These are phyloP conservation scores for Papiliotrema terrestris DNA, from an alignment of 1,284 basidiomycete species.

Conservation along the genomic window DNA sequence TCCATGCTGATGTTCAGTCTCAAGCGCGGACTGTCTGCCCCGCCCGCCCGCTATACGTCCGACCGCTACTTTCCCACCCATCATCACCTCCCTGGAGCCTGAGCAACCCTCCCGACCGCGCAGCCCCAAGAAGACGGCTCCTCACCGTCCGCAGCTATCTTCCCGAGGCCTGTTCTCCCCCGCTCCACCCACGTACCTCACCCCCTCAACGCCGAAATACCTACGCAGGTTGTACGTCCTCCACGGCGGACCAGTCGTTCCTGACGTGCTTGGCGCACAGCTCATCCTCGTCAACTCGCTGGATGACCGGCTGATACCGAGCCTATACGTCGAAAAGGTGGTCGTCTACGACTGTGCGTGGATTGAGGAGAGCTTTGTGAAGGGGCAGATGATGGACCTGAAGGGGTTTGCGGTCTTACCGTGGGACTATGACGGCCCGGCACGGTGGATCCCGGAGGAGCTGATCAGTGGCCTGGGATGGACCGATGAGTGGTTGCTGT, in stretches of 20 bases:
- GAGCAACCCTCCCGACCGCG: too few relatives aligned
- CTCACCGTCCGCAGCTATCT: not conserved
- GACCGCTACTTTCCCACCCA: not conserved
- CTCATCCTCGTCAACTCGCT: not conserved
- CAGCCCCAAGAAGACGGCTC: too few relatives aligned
- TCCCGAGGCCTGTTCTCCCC: not conserved
- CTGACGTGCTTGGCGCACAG: not conserved
- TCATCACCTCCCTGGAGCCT: not conserved
- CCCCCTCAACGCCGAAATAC: not conserved
- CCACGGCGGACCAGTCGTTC: not conserved
- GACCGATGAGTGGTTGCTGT: too few relatives aligned
- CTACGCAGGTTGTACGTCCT: not conserved
- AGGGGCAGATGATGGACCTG: not conserved
- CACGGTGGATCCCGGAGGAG: not conserved
- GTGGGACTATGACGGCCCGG: not conserved
- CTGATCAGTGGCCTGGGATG: not conserved
- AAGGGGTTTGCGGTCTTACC: not conserved
- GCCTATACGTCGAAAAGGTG: not conserved
- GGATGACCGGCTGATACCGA: not conserved
- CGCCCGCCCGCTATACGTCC: too few relatives aligned
- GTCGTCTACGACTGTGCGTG: not conserved
- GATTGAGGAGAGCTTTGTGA: not conserved
- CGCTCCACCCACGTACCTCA: conserved; percentile 1
- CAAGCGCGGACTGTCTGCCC: too few relatives aligned
- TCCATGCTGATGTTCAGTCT: too few relatives aligned